Evolutionary conservation across 2,329 filamentous ascomycete genomes (phyloP).

Genomic region (Nigrospora oryzae): DNA sequence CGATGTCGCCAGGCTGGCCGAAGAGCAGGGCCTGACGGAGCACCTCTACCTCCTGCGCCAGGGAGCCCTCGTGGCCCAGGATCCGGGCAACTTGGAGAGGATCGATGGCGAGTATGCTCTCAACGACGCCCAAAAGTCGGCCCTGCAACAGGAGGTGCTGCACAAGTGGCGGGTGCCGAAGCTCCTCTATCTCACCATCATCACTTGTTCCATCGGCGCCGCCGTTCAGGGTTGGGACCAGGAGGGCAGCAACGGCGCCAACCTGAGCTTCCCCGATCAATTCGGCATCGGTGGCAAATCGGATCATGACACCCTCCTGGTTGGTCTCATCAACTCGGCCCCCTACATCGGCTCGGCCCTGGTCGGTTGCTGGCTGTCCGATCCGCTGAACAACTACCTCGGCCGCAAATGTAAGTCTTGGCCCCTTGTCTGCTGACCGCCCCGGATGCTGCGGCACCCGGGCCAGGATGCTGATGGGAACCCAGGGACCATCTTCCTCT

Average conservation of each 20-base stretch:
- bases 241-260: slow-evolving; percentile 26
- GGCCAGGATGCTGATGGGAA: too few species aligned
- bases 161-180: slow-evolving; percentile 61
- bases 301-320: slow-evolving; percentile 35
- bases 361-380: slow-evolving; percentile 41
- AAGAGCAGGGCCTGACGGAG: slow-evolving; percentile 7
- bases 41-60: slow-evolving; percentile 9
- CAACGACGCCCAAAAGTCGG: slow-evolving; percentile 44
- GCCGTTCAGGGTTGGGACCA: slow-evolving; percentile 41
- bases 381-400: slow-evolving; percentile 49
- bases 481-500: slow-evolving; percentile 56
- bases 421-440: too few species aligned
- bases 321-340: slow-evolving; percentile 45
- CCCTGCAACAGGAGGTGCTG: slow-evolving; percentile 48
- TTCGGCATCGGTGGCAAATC: slow-evolving; percentile 10
- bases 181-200: slow-evolving; percentile 54
- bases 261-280: neutral
- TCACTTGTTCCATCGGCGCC: slow-evolving; percentile 34
- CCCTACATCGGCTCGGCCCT: slow-evolving; percentile 23
- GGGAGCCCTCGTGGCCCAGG: slow-evolving; percentile 20
- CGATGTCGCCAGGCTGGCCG: slow-evolving; percentile 32
- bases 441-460: too few species aligned
- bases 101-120: slow-evolving; percentile 39
- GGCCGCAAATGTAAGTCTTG: slow-evolving; percentile 30
- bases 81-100: slow-evolving; percentile 36